Conservation (phyloP, 768 basidiomycete species). For the Gymnopilus junonius region DNA sequence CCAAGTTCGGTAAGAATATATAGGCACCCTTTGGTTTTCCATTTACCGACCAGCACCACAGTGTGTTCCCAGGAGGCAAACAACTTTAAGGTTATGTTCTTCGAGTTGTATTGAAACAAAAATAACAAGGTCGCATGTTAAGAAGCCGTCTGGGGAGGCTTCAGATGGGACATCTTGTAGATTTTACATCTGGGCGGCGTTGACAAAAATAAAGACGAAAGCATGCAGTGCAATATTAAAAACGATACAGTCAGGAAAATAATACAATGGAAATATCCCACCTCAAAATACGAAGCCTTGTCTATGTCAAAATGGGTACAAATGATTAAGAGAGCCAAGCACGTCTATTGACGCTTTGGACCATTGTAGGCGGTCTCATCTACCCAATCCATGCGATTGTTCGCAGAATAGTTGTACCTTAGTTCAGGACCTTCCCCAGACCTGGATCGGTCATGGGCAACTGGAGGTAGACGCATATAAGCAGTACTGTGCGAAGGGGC, state of each 20-base stretch:
- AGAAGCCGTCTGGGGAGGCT: not conserved
- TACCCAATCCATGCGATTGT: conserved; percentile 45
- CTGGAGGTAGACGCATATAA: conserved; percentile 34
- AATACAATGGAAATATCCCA: conserved; percentile 1
- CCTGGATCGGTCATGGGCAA: conserved; percentile 30
- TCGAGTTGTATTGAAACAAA: not conserved
- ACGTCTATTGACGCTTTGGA: conserved; percentile 22
- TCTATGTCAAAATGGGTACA: not conserved
- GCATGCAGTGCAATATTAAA: not conserved
- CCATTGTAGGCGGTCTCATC: conserved; percentile 50
- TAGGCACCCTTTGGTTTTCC: not conserved
- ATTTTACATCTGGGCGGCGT: not conserved
- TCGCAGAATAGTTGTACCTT: conserved; percentile 32
- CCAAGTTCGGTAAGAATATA: not conserved
- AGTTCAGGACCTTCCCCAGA: conserved; percentile 27
- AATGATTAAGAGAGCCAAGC: not conserved
- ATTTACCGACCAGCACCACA: not conserved
- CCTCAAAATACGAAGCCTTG: not conserved
- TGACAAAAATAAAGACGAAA: not conserved
- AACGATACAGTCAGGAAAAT: not conserved
- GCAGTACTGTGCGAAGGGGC: conserved; percentile 25
- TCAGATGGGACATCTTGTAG: not conserved
- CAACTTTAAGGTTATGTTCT: not conserved
- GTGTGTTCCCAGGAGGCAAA: not conserved
- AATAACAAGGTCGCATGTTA: not conserved